These are phyloP conservation scores for Diversispora epigaea DNA, from an alignment of 192 early-diverging fungal species.

Conservation along the genomic window DNA sequence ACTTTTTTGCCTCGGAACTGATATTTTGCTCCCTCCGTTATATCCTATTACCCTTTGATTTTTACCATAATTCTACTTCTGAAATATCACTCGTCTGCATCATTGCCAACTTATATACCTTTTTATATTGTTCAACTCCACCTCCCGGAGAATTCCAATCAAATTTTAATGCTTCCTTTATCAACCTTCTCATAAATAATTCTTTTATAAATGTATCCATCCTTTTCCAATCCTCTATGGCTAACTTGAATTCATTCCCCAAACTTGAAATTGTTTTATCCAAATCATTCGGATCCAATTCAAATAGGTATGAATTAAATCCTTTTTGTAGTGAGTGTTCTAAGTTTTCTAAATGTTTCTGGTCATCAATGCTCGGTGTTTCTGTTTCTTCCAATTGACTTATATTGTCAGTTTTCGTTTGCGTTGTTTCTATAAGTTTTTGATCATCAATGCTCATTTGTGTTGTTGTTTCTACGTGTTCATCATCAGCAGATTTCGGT, in stretches of 20 bases:
- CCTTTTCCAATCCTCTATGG: constrained; percentile 37
- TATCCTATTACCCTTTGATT: not conserved
- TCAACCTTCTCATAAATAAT: constrained; percentile 47
- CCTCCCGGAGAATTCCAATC: constrained; percentile 51
- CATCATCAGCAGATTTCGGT: too few relatives aligned
- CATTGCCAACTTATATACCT: constrained; percentile 47
- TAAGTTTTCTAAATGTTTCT: not conserved
- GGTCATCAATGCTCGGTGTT: not conserved
- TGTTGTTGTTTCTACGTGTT: too few relatives aligned
- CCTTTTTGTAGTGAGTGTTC: not conserved
- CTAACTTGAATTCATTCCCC: constrained; percentile 41
- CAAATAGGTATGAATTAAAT: constrained; percentile 34
- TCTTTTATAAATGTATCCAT: constrained; percentile 41
- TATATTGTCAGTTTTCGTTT: too few relatives aligned
- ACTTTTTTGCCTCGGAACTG: too few relatives aligned
- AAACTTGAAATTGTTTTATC: constrained; percentile 31
- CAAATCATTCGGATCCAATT: constrained; percentile 36
- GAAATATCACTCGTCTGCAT: not conserved
- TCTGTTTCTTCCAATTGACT: too few relatives aligned
- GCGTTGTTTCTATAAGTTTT: too few relatives aligned
- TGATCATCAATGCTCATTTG: too few relatives aligned
- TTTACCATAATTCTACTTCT: not conserved
- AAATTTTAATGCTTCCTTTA: constrained; percentile 47
- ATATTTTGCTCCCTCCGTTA: not conserved
- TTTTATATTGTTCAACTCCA: constrained; percentile 53